Conservation (phyloP, 2,329 filamentous ascomycete species). For the Trichoderma gracile region DNA sequence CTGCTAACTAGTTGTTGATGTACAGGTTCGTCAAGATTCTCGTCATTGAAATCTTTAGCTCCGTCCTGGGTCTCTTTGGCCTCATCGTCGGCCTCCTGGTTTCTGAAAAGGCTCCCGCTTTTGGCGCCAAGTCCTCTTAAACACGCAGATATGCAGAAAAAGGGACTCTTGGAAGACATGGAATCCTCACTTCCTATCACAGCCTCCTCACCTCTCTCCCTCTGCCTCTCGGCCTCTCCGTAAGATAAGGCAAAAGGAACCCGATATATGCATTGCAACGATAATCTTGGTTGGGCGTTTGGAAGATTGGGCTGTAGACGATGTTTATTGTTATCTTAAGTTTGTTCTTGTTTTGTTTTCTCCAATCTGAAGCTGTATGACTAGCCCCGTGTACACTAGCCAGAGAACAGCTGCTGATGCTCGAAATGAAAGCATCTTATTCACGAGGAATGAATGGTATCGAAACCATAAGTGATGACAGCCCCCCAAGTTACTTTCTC, state of each 20-base stretch:
- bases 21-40: slow-evolving; percentile 94
- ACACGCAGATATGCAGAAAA: neutral
- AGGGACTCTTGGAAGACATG: neutral
- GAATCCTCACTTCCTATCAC: no score
- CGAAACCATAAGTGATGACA: neutral
- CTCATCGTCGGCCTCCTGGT: slow-evolving; percentile 92
- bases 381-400: slow-evolving; percentile 42
- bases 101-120: slow-evolving; percentile 69
- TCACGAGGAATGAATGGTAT: slow-evolving; percentile 3
- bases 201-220: neutral
- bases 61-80: slow-evolving; percentile 92
- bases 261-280: slow-evolving; percentile 40
- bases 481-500: neutral
- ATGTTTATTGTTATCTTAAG: slow-evolving; percentile 30
- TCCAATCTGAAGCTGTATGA: slow-evolving; percentile 37
- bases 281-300: slow-evolving; percentile 45
- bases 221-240: no score
- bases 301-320: slow-evolving; percentile 41
- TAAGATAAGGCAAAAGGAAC: no score
- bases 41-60: slow-evolving; percentile 99
- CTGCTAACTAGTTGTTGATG: slow-evolving; percentile 30
- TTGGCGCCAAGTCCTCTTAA: slow-evolving; percentile 27
- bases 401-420: slow-evolving; percentile 32
- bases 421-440: slow-evolving; percentile 5
- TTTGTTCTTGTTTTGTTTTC: slow-evolving; percentile 30